Percentiles rank a stretch among this genome's conserved stretches.
Evolutionary conservation across 2,329 filamentous ascomycete species (phyloP).

Genomic region (Paecilomyces dactylethromorphus): DNA sequence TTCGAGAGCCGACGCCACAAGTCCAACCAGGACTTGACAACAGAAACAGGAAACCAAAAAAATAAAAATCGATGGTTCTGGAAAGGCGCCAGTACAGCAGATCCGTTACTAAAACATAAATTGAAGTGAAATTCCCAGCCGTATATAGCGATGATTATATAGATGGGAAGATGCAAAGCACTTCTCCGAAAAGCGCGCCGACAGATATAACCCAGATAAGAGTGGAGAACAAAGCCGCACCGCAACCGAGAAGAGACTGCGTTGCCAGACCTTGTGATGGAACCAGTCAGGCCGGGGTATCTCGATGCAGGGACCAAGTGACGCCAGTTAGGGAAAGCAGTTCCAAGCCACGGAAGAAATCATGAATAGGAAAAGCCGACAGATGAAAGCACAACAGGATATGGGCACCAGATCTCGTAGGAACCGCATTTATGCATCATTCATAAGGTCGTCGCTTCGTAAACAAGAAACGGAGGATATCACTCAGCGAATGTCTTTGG

Average conservation of each 20-base stretch:
- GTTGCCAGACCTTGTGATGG: conserved; percentile 15
- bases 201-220: not conserved
- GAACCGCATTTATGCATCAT: conserved; percentile 22
- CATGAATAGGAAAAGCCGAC: conserved; percentile 15
- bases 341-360: conserved; percentile 13
- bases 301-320: conserved; percentile 27
- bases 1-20: not conserved
- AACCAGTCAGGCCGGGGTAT: conserved; percentile 26
- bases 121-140: not conserved
- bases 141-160: not conserved
- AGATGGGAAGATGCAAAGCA: not conserved
- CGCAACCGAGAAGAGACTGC: conserved; percentile 18
- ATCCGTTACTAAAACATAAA: not conserved
- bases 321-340: conserved; percentile 11
- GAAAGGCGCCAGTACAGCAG: not conserved
- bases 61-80: not conserved
- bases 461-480: conserved; percentile 12
- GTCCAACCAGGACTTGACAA: not conserved
- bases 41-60: not conserved
- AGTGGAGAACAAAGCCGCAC: conserved; percentile 11
- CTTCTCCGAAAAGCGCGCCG: not conserved
- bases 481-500: conserved; percentile 8
- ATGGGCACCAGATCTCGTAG: conserved; percentile 6
- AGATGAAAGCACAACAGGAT: conserved; percentile 15
- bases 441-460: conserved; percentile 33